Evolutionary conservation across 2,329 filamentous ascomycete genomes (phyloP), one percentile per base, ranked within the genome.

Genomic region (Verticillium nubilum): DNA sequence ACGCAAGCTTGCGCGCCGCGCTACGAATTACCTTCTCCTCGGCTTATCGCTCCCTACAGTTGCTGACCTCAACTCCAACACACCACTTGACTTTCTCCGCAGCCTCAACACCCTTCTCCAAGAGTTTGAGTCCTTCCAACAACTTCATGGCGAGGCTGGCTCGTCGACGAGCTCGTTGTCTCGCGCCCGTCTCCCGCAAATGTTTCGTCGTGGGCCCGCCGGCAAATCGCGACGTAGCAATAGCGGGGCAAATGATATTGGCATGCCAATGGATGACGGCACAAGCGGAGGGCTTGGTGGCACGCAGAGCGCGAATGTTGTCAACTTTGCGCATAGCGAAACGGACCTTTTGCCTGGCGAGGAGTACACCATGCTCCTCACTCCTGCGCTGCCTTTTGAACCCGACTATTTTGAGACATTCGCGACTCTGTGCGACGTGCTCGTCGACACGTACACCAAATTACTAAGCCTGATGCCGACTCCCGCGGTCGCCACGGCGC

Each of bases 321-420:
- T 84, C 69, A 81, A 77, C 63, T 86, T 87, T 68, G 82, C 76
- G 58, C 82, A 80, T 56, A 84, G 81, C 63, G 85, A 82, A 67
- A 83, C 80, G 7, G 90, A 92, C 63, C 80, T 92, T 26, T 77
- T 90, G 1, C 88, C 90, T 0, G 92, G 92, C 37, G 92, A 96
- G 69, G 91, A 96, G 68, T 99, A 97, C 72, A 86, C 87, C 0
- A 88, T 94, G 71, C 81, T 99, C 1, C 82, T 97, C 23, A 98
- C 94, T n/a, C 95, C 95, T 0, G 89, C 87, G 17, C 77, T 99
- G 54, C 95, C 95, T 0, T 99, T 99, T 70, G 93, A 98, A 64
- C 95, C 95, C 0, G 95, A 99, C 74, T 99, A 97, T 69, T 95
- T 94, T 73, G 92, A 96, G 76, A 97, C 93, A 0, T 98, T 98